Evolutionary conservation across 2,329 filamentous ascomycete genomes (phyloP).

Genomic region (Nothophoma quercina): DNA sequence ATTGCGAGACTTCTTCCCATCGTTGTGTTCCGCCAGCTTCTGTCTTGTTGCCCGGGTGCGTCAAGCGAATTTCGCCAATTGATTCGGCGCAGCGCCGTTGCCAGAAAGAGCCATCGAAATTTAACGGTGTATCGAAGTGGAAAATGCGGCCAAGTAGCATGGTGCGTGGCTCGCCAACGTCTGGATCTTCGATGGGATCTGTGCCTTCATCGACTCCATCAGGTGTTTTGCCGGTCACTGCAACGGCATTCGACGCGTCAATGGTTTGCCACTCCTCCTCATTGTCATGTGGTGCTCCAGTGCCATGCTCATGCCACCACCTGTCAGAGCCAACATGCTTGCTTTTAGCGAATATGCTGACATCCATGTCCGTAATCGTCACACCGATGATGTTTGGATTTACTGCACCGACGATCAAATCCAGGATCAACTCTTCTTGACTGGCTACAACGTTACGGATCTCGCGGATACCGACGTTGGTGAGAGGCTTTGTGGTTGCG

Average conservation of each 20-base stretch:
- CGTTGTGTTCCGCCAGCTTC: conserved; percentile 80
- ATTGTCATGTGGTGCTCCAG: conserved; percentile 27
- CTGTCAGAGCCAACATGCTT: conserved; percentile 76
- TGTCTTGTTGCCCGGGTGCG: conserved; percentile 86
- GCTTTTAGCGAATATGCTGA: conserved; percentile 94
- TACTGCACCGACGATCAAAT: conserved; percentile 83
- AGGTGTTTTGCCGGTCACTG: conserved; percentile 11
- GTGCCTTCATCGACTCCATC: conserved; percentile 60
- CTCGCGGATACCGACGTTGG: conserved; percentile 77
- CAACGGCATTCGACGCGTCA: conserved; percentile 4
- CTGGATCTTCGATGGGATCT: conserved; percentile 70
- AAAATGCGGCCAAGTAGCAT: conserved; percentile 91
- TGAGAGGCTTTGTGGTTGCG: conserved; percentile 86
- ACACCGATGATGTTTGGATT: conserved; percentile 95
- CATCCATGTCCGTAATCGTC: conserved; percentile 82
- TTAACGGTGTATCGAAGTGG: conserved; percentile 84
- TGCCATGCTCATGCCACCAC: conserved; percentile 51
- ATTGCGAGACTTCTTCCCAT: conserved; percentile 89
- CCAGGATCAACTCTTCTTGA: conserved; percentile 94
- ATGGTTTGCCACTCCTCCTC: conserved; percentile 39
- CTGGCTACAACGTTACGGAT: conserved; percentile 92
- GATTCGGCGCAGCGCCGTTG: conserved; percentile 75
- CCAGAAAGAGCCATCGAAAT: conserved; percentile 90
- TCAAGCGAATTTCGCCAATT: conserved; percentile 81
- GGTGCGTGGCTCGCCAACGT: conserved; percentile 72